A percentile compares a stretch with the other conserved stretches of the same genome.
Evolutionary conservation across 192 early-diverging fungal species (phyloP).

Genomic region (Backusella psychrophila): DNA sequence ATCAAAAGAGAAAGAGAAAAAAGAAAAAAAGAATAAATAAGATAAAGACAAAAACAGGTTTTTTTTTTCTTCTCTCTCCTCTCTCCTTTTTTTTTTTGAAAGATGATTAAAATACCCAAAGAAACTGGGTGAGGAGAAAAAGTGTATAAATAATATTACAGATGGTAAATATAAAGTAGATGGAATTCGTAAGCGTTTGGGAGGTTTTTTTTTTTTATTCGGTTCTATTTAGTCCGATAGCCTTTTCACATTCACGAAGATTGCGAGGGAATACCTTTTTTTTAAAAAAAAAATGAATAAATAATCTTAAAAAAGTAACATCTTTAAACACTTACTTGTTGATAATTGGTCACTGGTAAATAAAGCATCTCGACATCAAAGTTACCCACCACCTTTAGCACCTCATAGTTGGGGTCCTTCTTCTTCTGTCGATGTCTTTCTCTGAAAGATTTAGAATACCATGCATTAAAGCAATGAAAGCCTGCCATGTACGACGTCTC

Average conservation of each 20-base stretch:
- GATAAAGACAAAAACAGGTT: too few species aligned
- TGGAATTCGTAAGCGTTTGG: neutral
- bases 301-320: neutral
- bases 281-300: neutral
- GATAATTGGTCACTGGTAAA: conserved; percentile 16
- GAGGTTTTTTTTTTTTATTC: neutral
- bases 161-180: neutral
- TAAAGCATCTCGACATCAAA: conserved; percentile 29
- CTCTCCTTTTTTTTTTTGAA: neutral
- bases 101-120: neutral
- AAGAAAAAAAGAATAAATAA: too few species aligned
- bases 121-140: neutral
- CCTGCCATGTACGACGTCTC: conserved; percentile 12
- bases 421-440: conserved; percentile 10
- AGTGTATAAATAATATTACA: neutral
- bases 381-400: conserved; percentile 31
- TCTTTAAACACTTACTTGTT: neutral
- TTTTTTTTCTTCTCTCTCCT: too few species aligned
- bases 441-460: conserved; percentile 13
- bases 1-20: too few species aligned
- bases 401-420: conserved; percentile 17
- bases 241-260: conserved; percentile 7
- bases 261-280: conserved; percentile 7
- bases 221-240: neutral
- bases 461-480: conserved; percentile 35